Conservation (phyloP, 176 grass and related monocot genomes). For the Zea luxurians region DNA sequence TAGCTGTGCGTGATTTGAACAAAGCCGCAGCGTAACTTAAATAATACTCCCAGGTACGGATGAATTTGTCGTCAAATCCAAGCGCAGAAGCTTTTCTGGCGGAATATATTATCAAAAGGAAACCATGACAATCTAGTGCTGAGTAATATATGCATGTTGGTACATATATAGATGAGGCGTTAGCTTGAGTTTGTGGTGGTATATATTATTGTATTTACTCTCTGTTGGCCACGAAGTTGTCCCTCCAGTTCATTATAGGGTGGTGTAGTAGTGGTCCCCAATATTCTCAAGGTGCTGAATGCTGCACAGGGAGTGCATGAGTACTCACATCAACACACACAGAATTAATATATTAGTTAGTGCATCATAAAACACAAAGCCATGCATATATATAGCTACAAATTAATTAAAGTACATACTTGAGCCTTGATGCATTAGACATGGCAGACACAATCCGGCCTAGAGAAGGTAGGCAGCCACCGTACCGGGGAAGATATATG, state of each 20-base stretch:
- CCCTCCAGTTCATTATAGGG: background rate
- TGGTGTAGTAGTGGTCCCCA: background rate
- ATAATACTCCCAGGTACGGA: conserved; percentile 63
- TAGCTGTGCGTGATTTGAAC: background rate
- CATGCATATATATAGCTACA: no score
- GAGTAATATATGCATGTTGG: no score
- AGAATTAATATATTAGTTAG: no score
- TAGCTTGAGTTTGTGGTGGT: background rate
- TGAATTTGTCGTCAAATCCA: conserved; percentile 51
- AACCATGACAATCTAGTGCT: no score
- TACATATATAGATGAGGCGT: no score
- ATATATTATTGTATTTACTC: background rate
- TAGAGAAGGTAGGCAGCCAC: background rate
- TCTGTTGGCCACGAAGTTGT: background rate
- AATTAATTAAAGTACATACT: background rate
- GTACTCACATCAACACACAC: no score
- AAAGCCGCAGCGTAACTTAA: conserved; percentile 48
- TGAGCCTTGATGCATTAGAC: conserved; percentile 46
- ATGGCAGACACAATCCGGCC: conserved; percentile 10
- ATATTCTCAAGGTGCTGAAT: background rate
- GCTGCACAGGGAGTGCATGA: background rate
- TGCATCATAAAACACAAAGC: no score
- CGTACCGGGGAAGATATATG: background rate
- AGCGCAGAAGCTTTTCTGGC: background rate
- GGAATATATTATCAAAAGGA: no score